phyloP scores from a whole-genome alignment of 176 grass and related monocot genomes.

The Zea mays region Zm-B73-REFERENCE-NAM-5.0 NC_050101.1:156558501-156559000 shows the following conservation, averaged over 20 bases:
- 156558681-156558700: constrained; percentile 99
- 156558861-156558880: constrained; percentile 99
- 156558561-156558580: constrained; percentile 99
- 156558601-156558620: not conserved
- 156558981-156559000: constrained; percentile 12
- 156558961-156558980: constrained; percentile 22
- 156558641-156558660: constrained; percentile 97
- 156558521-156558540: constrained; percentile 74
- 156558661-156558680: constrained; percentile 97
- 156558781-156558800: constrained; percentile 98
- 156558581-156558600: constrained; percentile 42
- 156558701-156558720: constrained; percentile 37
- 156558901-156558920: constrained; percentile 95
- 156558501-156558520: constrained; percentile 73
- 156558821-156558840: constrained; percentile 97
- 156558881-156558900: constrained; percentile 99
- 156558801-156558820: constrained; percentile 97
- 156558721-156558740: constrained; percentile 32
- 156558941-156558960: constrained; percentile 83
- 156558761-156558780: constrained; percentile 93
- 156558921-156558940: constrained; percentile 99
- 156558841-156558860: constrained; percentile 97
- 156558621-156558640: constrained; percentile 1
- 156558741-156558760: constrained; percentile 19
- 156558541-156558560: constrained; percentile 71